Percentiles rank a stretch among this genome's conserved stretches.
Conservation (phyloP, 2,329 filamentous ascomycete genomes). For the Colletotrichum orchidophilum region DNA sequence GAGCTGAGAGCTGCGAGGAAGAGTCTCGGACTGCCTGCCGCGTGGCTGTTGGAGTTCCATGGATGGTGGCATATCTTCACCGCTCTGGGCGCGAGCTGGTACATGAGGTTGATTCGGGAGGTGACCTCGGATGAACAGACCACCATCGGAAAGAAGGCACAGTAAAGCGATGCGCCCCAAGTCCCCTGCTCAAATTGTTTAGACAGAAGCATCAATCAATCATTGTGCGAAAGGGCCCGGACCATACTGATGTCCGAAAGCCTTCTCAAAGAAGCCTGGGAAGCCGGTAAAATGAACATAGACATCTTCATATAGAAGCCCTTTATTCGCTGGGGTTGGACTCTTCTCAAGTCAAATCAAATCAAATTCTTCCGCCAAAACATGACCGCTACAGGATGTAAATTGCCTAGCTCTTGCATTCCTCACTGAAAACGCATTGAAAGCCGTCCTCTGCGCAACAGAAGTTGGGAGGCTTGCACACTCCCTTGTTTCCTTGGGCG, state of each 20-base stretch:
- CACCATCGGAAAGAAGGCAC: conserved; percentile 4
- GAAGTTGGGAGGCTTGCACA: conserved; percentile 3
- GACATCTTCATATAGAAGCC: neutral
- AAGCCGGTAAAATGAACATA: neutral
- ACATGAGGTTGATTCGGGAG: conserved; percentile 44
- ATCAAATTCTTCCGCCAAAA: neutral
- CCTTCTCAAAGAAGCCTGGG: neutral
- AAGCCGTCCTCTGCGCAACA: conserved; percentile 10
- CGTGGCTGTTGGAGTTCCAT: conserved; percentile 66
- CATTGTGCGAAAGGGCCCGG: neutral
- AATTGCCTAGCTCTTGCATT: neutral
- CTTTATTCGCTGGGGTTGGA: no score
- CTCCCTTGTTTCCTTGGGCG: neutral
- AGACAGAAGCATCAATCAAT: neutral
- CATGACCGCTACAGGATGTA: neutral
- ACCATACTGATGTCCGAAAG: neutral
- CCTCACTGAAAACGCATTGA: neutral
- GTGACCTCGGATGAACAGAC: conserved; percentile 6
- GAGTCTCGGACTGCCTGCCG: conserved; percentile 61
- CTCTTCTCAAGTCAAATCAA: neutral
- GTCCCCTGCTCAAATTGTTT: no score
- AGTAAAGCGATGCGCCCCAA: neutral
- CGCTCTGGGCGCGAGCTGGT: conserved; percentile 59
- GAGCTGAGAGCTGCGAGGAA: conserved; percentile 56
- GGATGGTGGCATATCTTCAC: conserved; percentile 73